phyloP scores from a whole-genome alignment of 129 eudicot species.

The Arctium lappa region DNA sequence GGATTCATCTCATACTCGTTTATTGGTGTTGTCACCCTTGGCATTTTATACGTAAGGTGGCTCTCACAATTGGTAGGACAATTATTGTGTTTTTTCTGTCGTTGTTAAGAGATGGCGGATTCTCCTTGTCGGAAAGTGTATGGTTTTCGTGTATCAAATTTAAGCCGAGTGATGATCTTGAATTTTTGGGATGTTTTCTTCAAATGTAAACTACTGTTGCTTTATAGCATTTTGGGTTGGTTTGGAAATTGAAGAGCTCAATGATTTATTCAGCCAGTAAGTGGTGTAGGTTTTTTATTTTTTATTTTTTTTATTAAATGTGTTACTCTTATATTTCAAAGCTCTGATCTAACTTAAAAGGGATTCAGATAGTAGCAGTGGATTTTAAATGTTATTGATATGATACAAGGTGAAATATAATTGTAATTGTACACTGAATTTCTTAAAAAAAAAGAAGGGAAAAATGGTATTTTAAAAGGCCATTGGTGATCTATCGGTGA shows the following conservation, averaged over 20 bases:
- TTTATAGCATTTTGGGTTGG: not conserved
- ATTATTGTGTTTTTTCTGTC: not conserved
- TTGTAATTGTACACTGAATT: no score
- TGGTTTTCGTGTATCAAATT: not conserved
- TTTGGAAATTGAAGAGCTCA: not conserved
- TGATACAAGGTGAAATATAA: no score
- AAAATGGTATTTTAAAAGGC: no score
- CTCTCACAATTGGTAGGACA: constrained; percentile 15
- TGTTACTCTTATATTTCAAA: no score
- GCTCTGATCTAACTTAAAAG: no score
- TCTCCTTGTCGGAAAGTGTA: not conserved
- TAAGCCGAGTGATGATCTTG: not conserved
- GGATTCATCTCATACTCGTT: not conserved
- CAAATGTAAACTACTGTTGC: constrained; percentile 4
- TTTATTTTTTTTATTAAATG: not conserved
- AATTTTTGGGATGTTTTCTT: constrained; percentile 12
- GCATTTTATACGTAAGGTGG: constrained; percentile 35
- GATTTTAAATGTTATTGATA: no score
- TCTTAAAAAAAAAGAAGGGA: no score
- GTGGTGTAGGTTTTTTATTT: not conserved
- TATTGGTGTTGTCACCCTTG: constrained; percentile 18
- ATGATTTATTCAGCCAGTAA: not conserved
- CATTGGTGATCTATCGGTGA: no score
- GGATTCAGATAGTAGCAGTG: no score
- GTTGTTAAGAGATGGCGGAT: not conserved